Percentiles rank a stretch among this genome's conserved stretches.
Evolutionary conservation across 495 filamentous ascomycete species (phyloP).

Genomic region (Neurospora sp.): DNA sequence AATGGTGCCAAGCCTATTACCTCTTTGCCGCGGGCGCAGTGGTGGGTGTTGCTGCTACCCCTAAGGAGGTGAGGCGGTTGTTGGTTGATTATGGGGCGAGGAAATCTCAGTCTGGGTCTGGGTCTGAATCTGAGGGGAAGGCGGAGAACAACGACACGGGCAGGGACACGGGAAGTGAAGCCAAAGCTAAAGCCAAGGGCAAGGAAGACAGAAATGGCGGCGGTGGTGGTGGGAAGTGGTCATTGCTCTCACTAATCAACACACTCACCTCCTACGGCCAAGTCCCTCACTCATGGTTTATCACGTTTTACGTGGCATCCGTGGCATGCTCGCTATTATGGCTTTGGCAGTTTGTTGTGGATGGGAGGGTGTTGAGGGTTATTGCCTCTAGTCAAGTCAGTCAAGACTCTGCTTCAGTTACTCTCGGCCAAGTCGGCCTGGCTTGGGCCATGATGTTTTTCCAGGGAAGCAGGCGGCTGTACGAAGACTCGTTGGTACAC

Average conservation of each 20-base stretch:
- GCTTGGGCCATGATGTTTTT: constrained; percentile 61
- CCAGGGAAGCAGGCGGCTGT: constrained; percentile 65
- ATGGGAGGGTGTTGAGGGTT: constrained; percentile 41
- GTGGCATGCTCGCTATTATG: constrained; percentile 66
- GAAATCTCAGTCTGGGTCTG: constrained; percentile 2
- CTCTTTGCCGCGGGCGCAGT: constrained; percentile 29
- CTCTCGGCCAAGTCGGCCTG: constrained; percentile 53
- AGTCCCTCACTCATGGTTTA: constrained; percentile 84
- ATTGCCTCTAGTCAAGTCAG: constrained; percentile 28
- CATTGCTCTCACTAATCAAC: constrained; percentile 19
- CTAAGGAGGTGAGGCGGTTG: constrained; percentile 27
- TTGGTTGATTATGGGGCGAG: constrained; percentile 44
- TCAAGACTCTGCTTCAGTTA: constrained; percentile 9
- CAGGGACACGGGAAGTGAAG: too few species aligned
- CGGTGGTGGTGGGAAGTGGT: not conserved
- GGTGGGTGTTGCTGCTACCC: constrained; percentile 26
- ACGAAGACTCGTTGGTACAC: constrained; percentile 55
- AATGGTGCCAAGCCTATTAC: constrained; percentile 39
- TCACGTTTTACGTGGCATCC: constrained; percentile 73
- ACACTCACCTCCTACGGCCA: constrained; percentile 27
- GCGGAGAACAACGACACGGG: too few species aligned
- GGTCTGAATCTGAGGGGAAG: constrained; percentile 2
- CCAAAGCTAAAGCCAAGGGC: too few species aligned
- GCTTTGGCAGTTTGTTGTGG: constrained; percentile 52
- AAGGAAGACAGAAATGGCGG: too few species aligned